phyloP scores from a whole-genome alignment of 495 filamentous ascomycete genomes.

The Penicillium argentinense region DNA sequence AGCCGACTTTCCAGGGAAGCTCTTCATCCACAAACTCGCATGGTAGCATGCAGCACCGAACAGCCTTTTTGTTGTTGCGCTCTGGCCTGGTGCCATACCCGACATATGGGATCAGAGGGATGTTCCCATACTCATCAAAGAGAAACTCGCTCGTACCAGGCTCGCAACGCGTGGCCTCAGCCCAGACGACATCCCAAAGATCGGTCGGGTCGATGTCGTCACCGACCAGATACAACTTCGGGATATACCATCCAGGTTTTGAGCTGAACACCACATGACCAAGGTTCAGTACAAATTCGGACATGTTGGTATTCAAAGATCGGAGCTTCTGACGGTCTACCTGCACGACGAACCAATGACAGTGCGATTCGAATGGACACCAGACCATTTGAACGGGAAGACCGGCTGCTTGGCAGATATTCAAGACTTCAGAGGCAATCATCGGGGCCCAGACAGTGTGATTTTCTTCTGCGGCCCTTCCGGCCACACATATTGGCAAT shows the following conservation, averaged over 20 bases:
- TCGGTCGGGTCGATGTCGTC: slow-evolving; percentile 30
- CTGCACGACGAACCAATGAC: slow-evolving; percentile 28
- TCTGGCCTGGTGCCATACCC: slow-evolving; percentile 13
- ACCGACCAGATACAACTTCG: slow-evolving; percentile 25
- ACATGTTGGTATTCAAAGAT: slow-evolving; percentile 16
- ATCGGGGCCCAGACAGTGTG: slow-evolving; percentile 27
- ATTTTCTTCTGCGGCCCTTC: slow-evolving; percentile 33
- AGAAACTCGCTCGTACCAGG: slow-evolving; percentile 26
- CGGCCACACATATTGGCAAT: slow-evolving; percentile 30
- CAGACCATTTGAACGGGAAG: slow-evolving; percentile 25
- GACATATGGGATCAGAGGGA: slow-evolving; percentile 33
- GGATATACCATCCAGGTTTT: slow-evolving; percentile 28
- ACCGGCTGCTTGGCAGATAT: slow-evolving; percentile 26
- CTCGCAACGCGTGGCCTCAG: slow-evolving; percentile 30
- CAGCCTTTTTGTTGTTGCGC: slow-evolving; percentile 14
- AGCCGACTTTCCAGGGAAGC: slow-evolving; percentile 14
- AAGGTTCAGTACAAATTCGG: slow-evolving; percentile 20
- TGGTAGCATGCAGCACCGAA: slow-evolving; percentile 18
- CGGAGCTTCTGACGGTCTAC: slow-evolving; percentile 21
- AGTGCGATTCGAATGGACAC: slow-evolving; percentile 31
- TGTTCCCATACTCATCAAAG: slow-evolving; percentile 26
- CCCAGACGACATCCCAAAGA: slow-evolving; percentile 31
- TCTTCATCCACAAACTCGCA: slow-evolving; percentile 16
- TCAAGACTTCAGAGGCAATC: slow-evolving; percentile 27
- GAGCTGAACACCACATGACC: slow-evolving; percentile 25